A percentile compares a stretch with the other conserved stretches of the same genome.
Conservation (phyloP, 202 grass and related monocot genomes). For the Brachypodium distachyon region DNA sequence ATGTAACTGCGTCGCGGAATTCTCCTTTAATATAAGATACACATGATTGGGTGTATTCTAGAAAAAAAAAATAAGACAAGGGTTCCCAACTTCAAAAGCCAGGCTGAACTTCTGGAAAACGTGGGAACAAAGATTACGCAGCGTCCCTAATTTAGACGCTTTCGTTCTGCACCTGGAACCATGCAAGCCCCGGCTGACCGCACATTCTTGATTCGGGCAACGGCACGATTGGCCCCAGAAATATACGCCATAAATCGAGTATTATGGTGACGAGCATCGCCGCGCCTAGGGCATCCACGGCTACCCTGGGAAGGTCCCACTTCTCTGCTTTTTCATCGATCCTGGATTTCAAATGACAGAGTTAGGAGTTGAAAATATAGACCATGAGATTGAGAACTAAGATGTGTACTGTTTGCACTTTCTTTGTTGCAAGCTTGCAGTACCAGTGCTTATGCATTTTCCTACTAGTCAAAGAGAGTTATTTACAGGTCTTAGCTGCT, state of each 20-base stretch:
- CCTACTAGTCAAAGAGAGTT: not conserved
- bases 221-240: constrained; percentile 66
- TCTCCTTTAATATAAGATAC: too few species aligned
- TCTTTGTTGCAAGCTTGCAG: not conserved
- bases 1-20: too few species aligned
- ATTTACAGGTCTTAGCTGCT: not conserved
- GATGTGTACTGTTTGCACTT: not conserved
- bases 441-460: not conserved
- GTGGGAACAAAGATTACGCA: not conserved
- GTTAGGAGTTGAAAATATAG: not conserved
- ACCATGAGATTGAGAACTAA: not conserved
- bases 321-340: constrained; percentile 73
- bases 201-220: constrained; percentile 41
- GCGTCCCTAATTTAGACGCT: constrained; percentile 10
- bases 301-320: constrained; percentile 80
- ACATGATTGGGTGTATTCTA: too few species aligned
- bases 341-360: constrained; percentile 33
- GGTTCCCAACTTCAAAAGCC: too few species aligned
- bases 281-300: constrained; percentile 71
- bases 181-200: constrained; percentile 58
- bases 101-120: too few species aligned
- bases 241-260: constrained; percentile 83
- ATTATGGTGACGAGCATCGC: constrained; percentile 97
- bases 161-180: constrained; percentile 60
- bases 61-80: too few species aligned